Evolutionary conservation across 176 grass and related monocot species (phyloP).

Genomic region (Triticum monococcum): DNA sequence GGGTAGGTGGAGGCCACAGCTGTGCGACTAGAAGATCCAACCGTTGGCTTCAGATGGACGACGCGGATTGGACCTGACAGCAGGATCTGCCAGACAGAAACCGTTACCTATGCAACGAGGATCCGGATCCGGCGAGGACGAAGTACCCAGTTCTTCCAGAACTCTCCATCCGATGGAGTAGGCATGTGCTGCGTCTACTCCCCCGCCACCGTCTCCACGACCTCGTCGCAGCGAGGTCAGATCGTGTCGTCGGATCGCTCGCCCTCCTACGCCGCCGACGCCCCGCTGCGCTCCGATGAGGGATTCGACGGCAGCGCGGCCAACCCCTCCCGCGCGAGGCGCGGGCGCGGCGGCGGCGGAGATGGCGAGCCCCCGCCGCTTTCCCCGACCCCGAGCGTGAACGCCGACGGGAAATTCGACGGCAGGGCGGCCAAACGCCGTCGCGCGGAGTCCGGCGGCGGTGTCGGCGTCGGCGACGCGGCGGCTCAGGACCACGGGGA

Average conservation of each 20-base stretch:
- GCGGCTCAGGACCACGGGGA: neutral
- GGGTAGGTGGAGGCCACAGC: neutral
- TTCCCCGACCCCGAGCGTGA: neutral
- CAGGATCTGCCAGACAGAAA: neutral
- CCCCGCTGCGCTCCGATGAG: neutral
- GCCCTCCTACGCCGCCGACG: neutral
- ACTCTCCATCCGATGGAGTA: neutral
- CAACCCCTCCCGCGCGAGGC: neutral
- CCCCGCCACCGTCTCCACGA: slow-evolving; percentile 21
- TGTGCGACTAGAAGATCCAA: neutral
- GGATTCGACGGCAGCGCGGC: neutral
- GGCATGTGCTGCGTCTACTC: slow-evolving; percentile 12
- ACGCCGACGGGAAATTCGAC: neutral
- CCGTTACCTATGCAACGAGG: neutral
- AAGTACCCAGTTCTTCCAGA: neutral
- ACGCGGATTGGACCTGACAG: neutral
- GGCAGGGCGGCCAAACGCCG: neutral
- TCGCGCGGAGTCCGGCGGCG: neutral
- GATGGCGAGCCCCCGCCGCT: neutral
- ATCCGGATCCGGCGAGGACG: neutral
- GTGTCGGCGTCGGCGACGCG: neutral
- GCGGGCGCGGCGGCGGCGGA: neutral
- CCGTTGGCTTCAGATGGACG: neutral
- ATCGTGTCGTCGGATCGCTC: slow-evolving; percentile 7
- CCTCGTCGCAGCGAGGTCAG: slow-evolving; percentile 46